Base-by-base conservation (phyloP, 2,329 filamentous ascomycete species). In the Graphium sp. region DNA sequence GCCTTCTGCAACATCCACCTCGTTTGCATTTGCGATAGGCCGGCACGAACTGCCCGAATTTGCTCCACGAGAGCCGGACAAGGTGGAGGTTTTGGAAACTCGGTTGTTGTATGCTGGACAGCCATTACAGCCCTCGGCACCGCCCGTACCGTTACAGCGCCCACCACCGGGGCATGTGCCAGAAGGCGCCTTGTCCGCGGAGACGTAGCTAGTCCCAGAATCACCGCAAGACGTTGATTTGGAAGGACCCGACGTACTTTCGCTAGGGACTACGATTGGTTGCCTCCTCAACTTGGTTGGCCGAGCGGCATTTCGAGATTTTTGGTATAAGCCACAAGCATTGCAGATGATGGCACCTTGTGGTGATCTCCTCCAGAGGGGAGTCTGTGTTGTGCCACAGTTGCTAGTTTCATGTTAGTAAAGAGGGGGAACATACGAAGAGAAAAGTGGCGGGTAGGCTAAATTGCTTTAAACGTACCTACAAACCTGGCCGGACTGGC, bases 41-140 rank as follows among this genome's bases (percentile, higher is more conserved):
- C n/a, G n/a, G n/a, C n/a, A n/a, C n/a, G n/a, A n/a, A n/a, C n/a
- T n/a, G n/a, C n/a, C n/a, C n/a, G n/a, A n/a, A n/a, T n/a, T n/a
- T n/a, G n/a, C n/a, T n/a, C n/a, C n/a, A n/a, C n/a, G n/a, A n/a
- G n/a, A n/a, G n/a, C n/a, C n/a, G n/a, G n/a, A n/a, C n/a, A n/a
- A n/a, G n/a, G n/a, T n/a, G n/a, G n/a, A n/a, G n/a, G 72, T 81
- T 50, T 94, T 95, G 19, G 87, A 80, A 22, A 95, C 74, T 30
- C 89, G 73, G 46, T 98, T 98, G 61, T 98, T 98, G 60, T 82
- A 98, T 3, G 89, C 89, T 20, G 89, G 89, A 46, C 89, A 98
- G 9, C 89, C 89, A 48, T 82, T 84, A 49, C 89, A 98, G 13
- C 84, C 87, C 46, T 92, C 82, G 18, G 89, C 84, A 30, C 89